A percentile compares a stretch with the other conserved stretches of the same genome.
Evolutionary conservation across 768 basidiomycete genomes (phyloP).

Genomic region (Suillus brevipes): DNA sequence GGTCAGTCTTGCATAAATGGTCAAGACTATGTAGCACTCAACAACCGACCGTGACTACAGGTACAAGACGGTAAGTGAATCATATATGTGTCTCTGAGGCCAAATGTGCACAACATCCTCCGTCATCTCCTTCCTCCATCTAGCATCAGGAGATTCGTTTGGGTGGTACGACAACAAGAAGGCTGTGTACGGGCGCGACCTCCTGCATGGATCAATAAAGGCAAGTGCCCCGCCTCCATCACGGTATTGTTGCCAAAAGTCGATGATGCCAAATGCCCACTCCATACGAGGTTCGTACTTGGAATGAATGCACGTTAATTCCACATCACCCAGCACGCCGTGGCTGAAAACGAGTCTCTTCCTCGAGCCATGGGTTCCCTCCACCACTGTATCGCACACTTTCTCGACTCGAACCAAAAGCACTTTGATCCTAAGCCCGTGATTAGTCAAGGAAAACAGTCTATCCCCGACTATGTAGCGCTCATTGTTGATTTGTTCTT

Average conservation of each 20-base stretch:
- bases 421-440: constrained; percentile 4
- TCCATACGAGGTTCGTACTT: background rate
- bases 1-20: background rate
- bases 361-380: constrained; percentile 2
- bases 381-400: background rate
- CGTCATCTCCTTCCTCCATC: constrained; percentile 9
- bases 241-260: constrained; percentile 4
- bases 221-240: background rate
- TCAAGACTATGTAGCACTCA: background rate
- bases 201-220: constrained; percentile 1
- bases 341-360: background rate
- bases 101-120: background rate
- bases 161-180: constrained; percentile 4
- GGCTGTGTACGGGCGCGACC: constrained; percentile 2
- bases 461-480: background rate
- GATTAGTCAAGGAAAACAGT: constrained; percentile 4
- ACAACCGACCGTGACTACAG: background rate
- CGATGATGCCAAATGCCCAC: constrained; percentile 6
- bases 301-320: background rate
- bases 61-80: background rate
- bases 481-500: background rate
- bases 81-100: background rate
- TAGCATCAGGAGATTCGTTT: background rate
- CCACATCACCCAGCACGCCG: background rate
- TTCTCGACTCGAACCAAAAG: constrained; percentile 3